Evolutionary conservation across 1,284 basidiomycete genomes (phyloP).

Genomic region (Sparassis latifolia): DNA sequence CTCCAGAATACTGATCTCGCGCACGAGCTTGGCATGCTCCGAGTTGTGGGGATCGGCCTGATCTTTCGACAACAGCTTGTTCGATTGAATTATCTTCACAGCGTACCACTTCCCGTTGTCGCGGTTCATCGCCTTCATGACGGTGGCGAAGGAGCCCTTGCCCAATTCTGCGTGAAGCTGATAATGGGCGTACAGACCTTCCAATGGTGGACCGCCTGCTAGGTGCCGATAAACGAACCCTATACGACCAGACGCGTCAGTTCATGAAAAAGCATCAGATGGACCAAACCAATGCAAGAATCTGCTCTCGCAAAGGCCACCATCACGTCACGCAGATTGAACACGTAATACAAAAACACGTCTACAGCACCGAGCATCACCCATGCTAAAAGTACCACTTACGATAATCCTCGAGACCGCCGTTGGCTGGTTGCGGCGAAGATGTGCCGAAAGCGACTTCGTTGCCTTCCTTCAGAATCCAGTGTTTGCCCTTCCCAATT

Average conservation of each 20-base stretch:
- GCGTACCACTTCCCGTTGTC: constrained; percentile 59
- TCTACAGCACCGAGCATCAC: neutral
- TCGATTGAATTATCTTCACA: constrained; percentile 68
- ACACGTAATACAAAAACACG: neutral
- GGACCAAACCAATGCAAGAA: too few relatives aligned
- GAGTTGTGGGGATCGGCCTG: constrained; percentile 6
- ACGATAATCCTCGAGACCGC: constrained; percentile 56
- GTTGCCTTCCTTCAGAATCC: constrained; percentile 70
- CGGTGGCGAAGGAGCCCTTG: constrained; percentile 76
- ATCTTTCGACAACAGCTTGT: constrained; percentile 26
- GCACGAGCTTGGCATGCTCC: constrained; percentile 35
- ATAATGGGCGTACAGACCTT: constrained; percentile 56
- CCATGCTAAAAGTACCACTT: constrained; percentile 16
- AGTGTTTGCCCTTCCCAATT: constrained; percentile 50
- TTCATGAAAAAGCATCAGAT: too few relatives aligned
- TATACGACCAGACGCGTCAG: constrained; percentile 11
- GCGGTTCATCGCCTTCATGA: constrained; percentile 63
- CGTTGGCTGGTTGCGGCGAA: constrained; percentile 35
- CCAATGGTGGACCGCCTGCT: constrained; percentile 39
- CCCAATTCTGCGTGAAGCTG: constrained; percentile 65
- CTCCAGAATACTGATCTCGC: constrained; percentile 80
- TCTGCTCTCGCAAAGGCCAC: too few relatives aligned
- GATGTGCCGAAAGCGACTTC: constrained; percentile 76
- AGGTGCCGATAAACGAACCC: constrained; percentile 49
- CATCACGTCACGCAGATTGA: too few relatives aligned